Base-by-base conservation (phyloP, 257 asterid species). In the Salvia rosmarinus region DNA sequence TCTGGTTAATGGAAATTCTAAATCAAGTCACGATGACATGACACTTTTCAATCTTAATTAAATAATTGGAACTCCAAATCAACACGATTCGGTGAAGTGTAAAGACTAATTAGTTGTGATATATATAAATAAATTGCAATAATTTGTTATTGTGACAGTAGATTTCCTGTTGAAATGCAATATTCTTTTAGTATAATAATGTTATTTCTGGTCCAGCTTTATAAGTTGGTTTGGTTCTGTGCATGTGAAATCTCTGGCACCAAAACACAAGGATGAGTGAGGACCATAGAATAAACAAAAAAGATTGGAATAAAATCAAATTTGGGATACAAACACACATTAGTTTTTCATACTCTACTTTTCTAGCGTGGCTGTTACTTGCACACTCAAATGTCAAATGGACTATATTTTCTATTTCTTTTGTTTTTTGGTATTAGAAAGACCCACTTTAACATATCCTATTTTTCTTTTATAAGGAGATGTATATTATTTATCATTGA, bases 161-260 rank as follows among this genome's bases (percentile, higher is more conserved):
- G 4, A 50, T 19, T 50, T 17, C 6, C 25, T 17, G 30, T 9
- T 16, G 14, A 32, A n/a, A 34, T 34, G 34, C 49, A 39, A 21
- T 62, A 39, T 39, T 62, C n/a, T 3, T 11, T 50, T 39, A 42
- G 52, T 55, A 8, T 6, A 30, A 8, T 4, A 30, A 19, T 43
- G 67, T 10, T 17, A 47, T 51, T 9, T 28, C 5, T 47, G 69
- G 68, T 59, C 58, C 47, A 71, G 58, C 35, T 25, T 4, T 50
- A 67, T 34, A 11, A 67, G 25, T 19, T 56, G 67, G 34, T 35
- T 62, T 70, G 67, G 51, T 3, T 37, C 5, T 19, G 51, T 11
- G 20, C 77, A 73, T 73, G 77, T 73, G 71, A 42, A 51, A 51
- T 39, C 30, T 63, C 30, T 74, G 73, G 50, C 62, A 64, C 25